Conservation (phyloP, 169 alveolate genomes). For the Plasmodium gonderi region DNA sequence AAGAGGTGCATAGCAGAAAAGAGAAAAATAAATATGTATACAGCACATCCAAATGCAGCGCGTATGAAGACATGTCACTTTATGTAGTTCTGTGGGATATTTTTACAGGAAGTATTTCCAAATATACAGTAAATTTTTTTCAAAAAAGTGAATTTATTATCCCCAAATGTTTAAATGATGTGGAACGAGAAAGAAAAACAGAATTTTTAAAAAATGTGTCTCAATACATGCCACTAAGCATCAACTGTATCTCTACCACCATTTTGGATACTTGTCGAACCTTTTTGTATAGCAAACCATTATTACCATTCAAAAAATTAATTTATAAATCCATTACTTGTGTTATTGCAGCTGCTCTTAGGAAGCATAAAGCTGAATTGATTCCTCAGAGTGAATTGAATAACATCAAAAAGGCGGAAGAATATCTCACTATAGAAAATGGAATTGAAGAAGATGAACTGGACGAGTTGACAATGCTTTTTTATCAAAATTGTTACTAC, state of each 20-base stretch:
- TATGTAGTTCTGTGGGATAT: conserved; percentile 73
- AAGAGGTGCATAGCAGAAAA: neutral
- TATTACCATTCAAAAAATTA: conserved; percentile 52
- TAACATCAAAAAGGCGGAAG: conserved; percentile 33
- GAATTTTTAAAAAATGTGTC: conserved; percentile 59
- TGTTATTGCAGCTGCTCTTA: conserved; percentile 31
- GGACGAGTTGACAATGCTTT: conserved; percentile 41
- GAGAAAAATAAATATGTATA: conserved; percentile 25
- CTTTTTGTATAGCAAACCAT: conserved; percentile 44
- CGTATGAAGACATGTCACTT: conserved; percentile 48
- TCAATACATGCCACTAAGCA: conserved; percentile 33
- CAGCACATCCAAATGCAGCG: neutral
- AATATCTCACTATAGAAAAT: conserved; percentile 32
- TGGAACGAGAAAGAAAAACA: conserved; percentile 51
- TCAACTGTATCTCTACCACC: conserved; percentile 30
- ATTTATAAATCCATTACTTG: conserved; percentile 57
- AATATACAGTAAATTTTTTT: conserved; percentile 55
- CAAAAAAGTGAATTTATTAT: conserved; percentile 11
- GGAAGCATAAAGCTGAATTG: conserved; percentile 13
- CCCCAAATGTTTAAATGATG: conserved; percentile 35
- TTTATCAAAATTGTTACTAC: conserved; percentile 25
- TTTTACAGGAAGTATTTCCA: conserved; percentile 31
- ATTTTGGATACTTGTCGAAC: conserved; percentile 40
- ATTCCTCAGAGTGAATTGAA: conserved; percentile 35
- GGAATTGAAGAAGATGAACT: conserved; percentile 27